Base-by-base conservation (phyloP, 805 yeast species). In the Candida pseudoglaebosa region DNA sequence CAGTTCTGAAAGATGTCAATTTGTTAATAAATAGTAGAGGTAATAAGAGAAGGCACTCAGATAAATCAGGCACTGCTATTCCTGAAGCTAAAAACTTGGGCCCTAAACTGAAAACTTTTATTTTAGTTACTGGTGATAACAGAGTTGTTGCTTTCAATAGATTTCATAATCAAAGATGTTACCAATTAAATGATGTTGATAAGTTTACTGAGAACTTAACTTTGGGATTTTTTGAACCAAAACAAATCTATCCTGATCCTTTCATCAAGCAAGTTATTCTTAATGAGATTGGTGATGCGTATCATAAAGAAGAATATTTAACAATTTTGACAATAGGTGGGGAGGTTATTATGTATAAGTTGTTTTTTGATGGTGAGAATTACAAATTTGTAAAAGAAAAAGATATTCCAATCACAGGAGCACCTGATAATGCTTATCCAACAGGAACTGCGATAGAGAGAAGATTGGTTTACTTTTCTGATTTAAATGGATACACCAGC, bases 301-400 rank as follows among this genome's bases (percentile, higher is more conserved):
- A 55, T 24, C 34, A 50, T 4, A 69, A 73, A 32, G 82, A 80
- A 34, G 89, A 84, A 48, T 79, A 79, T 54, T 57, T 89, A 41
- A 71, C 88, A 0, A 67, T 86, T 5, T 61, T 87, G 36, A 88
- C 95, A 0, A 77, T 80, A 53, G 93, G 95, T 38, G 95, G 95
- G 49, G 93, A 87, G 55, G 64, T 88, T 2, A 65, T 78, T 24
- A 62, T 84, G 36, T 89, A 88, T 56, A 79, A 78, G 48, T 62
- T 80, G 24, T 77, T 61, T 44, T 65, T 65, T 43, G 77, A 71
- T 48, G 73, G 74, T 13, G 71, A 58, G 18, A 65, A 60, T 44
- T 71, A 56, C 45, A 58, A 53, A 35, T 66, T 71, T 28, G 45
- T 52, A 36, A 77, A 72, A 53, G 72, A 65, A 40, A 68, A 61